These are phyloP conservation scores for Calendula officinalis DNA, from an alignment of 129 eudicot genomes.

Conservation along the genomic window DNA sequence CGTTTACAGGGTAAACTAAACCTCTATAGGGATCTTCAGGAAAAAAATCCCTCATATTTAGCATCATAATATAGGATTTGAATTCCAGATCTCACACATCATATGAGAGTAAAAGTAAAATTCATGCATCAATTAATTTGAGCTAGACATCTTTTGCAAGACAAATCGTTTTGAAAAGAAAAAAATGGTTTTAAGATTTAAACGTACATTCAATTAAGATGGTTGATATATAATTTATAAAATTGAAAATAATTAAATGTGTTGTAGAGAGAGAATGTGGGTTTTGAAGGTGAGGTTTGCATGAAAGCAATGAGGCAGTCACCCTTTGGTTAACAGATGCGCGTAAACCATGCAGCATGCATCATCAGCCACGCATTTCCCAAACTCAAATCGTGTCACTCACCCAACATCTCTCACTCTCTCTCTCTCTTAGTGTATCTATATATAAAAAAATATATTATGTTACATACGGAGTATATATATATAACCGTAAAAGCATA, in stretches of 20 bases:
- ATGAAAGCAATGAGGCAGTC: conserved; percentile 22
- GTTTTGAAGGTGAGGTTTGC: conserved; percentile 11
- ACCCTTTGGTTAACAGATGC: conserved; percentile 31
- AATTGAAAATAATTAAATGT: not conserved
- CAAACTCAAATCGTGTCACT: conserved; percentile 43
- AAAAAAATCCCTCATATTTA: too few relatives aligned
- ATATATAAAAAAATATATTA: not conserved
- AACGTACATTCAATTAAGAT: not conserved
- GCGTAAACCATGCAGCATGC: conserved; percentile 47
- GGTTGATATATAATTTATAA: not conserved
- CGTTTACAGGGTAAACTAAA: too few relatives aligned
- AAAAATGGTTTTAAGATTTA: not conserved
- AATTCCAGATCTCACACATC: too few relatives aligned
- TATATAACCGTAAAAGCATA: conserved; percentile 14
- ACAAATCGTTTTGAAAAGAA: too few relatives aligned
- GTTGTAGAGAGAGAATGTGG: not conserved
- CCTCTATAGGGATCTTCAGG: too few relatives aligned
- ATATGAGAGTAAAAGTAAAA: too few relatives aligned
- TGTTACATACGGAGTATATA: not conserved
- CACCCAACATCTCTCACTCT: conserved; percentile 21
- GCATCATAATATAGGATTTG: too few relatives aligned
- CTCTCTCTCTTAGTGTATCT: conserved; percentile 3
- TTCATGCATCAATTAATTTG: too few relatives aligned
- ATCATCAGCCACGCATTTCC: conserved; percentile 47
- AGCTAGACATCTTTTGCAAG: too few relatives aligned